These are phyloP conservation scores for Thalia dealbata DNA, from an alignment of 176 grass and related monocot genomes.

Conservation along the genomic window DNA sequence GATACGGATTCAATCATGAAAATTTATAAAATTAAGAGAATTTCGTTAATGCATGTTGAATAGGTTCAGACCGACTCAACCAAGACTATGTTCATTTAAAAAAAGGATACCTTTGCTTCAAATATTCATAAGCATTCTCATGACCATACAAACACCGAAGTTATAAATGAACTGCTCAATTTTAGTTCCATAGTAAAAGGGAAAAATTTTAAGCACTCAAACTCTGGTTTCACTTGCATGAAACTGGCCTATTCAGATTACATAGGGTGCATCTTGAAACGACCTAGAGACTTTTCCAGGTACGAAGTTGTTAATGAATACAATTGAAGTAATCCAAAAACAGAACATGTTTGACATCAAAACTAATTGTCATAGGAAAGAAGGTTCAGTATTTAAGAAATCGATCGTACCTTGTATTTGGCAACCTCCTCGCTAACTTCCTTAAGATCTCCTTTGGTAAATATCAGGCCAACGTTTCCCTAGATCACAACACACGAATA, in stretches of 20 bases:
- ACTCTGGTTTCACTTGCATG: not conserved
- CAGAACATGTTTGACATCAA: not conserved
- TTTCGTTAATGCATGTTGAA: too few relatives aligned
- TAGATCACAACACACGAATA: not conserved
- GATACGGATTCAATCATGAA: too few relatives aligned
- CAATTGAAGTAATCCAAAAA: not conserved
- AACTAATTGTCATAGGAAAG: not conserved
- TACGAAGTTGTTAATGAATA: too few relatives aligned
- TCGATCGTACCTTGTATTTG: not conserved
- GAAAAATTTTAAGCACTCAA: not conserved
- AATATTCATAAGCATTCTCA: too few relatives aligned
- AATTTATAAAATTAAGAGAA: too few relatives aligned
- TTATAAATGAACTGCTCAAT: not conserved
- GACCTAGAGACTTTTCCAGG: not conserved
- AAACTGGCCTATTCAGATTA: not conserved
- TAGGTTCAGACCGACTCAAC: too few relatives aligned
- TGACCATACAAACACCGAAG: too few relatives aligned
- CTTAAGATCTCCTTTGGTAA: constrained; percentile 17
- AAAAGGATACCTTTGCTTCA: too few relatives aligned
- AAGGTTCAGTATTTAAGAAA: too few relatives aligned
- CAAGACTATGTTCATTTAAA: too few relatives aligned
- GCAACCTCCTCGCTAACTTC: constrained; percentile 14
- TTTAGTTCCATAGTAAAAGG: not conserved
- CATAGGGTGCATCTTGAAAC: not conserved
- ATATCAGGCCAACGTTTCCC: constrained; percentile 15